phyloP scores from a whole-genome alignment of 1,284 basidiomycete species.

The Xerocomus nothofagi region DNA sequence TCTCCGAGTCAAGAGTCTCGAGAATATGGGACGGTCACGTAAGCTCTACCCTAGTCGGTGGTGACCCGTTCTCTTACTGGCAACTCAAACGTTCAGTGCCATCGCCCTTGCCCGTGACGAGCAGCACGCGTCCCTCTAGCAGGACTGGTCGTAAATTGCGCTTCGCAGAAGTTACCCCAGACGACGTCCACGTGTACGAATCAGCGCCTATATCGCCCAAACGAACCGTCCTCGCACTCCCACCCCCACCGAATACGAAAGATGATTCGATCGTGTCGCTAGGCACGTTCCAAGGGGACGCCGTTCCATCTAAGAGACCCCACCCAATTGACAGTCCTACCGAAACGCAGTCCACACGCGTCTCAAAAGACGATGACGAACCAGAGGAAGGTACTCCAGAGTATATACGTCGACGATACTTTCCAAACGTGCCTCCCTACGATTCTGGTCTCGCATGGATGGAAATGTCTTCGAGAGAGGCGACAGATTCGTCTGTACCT shows the following conservation, averaged over 20 bases:
- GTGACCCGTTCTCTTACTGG: constrained; percentile 6
- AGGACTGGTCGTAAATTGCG: constrained; percentile 46
- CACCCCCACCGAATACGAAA: constrained; percentile 51
- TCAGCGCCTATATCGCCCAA: constrained; percentile 75
- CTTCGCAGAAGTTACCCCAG: constrained; percentile 53
- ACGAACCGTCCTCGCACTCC: constrained; percentile 44
- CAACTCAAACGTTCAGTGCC: constrained; percentile 17
- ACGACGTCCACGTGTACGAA: constrained; percentile 72
- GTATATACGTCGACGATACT: constrained; percentile 81
- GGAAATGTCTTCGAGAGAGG: constrained; percentile 33
- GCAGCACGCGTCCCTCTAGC: constrained; percentile 44
- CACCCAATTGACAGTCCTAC: constrained; percentile 1
- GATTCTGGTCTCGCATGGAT: constrained; percentile 83
- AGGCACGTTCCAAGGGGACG: constrained; percentile 44
- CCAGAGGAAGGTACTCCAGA: constrained; percentile 77
- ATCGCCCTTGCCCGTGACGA: constrained; percentile 19
- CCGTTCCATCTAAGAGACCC: constrained; percentile 12
- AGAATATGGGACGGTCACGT: constrained; percentile 27
- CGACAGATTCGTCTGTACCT: constrained; percentile 33
- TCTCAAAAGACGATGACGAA: constrained; percentile 24
- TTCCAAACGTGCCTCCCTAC: constrained; percentile 68
- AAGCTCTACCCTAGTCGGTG: not conserved
- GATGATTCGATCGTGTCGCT: constrained; percentile 52
- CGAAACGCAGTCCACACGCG: not conserved
- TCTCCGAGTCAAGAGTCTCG: constrained; percentile 35